A percentile compares a stretch with the other conserved stretches of the same genome.
phyloP scores from a whole-genome alignment of 2,329 filamentous ascomycete genomes.

The Plenodomus biglobosus region DNA sequence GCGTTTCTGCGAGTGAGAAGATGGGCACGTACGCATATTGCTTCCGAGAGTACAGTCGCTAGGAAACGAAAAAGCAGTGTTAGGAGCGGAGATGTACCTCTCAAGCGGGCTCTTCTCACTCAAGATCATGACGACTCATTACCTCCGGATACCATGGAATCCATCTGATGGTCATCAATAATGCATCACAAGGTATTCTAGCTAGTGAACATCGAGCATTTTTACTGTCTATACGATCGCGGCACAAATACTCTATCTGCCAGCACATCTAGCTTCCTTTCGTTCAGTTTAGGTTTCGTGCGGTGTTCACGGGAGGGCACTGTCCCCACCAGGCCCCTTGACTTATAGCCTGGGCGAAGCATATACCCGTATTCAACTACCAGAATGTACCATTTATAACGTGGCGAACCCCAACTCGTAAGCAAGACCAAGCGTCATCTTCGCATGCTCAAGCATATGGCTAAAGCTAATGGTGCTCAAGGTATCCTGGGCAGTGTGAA shows the following conservation, averaged over 20 bases:
- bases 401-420: constrained; percentile 71
- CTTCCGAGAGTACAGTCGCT: constrained; percentile 20
- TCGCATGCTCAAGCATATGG: constrained; percentile 87
- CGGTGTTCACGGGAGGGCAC: too few relatives aligned
- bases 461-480: constrained; percentile 73
- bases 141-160: constrained; percentile 39
- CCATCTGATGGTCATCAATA: background rate
- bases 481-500: constrained; percentile 67
- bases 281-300: too few relatives aligned
- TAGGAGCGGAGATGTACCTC: constrained; percentile 1
- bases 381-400: background rate
- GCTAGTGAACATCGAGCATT: too few relatives aligned
- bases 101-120: constrained; percentile 14
- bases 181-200: too few relatives aligned
- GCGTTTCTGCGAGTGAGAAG: constrained; percentile 70
- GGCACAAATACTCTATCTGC: too few relatives aligned
- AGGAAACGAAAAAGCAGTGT: constrained; percentile 25
- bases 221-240: too few relatives aligned
- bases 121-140: constrained; percentile 22
- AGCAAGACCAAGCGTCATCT: constrained; percentile 75
- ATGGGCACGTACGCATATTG: constrained; percentile 75
- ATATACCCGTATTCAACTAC: too few relatives aligned
- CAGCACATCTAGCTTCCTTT: too few relatives aligned
- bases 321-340: too few relatives aligned
- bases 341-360: too few relatives aligned